Base-by-base conservation (phyloP, 768 basidiomycete genomes). In the Candolleomyces efflorescens region DNA sequence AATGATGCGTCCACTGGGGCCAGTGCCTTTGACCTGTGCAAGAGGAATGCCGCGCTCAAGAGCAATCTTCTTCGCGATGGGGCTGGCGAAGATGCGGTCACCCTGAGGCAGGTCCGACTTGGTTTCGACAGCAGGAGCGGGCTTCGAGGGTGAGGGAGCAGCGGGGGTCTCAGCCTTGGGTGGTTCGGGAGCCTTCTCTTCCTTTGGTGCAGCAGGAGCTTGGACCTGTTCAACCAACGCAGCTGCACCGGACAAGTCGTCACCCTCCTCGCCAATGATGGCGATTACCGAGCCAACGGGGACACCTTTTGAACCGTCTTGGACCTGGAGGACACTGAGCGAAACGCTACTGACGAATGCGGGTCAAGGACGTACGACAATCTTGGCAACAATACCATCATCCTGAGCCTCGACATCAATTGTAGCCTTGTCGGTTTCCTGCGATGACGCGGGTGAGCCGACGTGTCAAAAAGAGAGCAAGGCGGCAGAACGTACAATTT, bases 371-470 rank as follows among this genome's bases (percentile, higher is more conserved):
- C 92, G 58, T 75, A 94, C 95, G 55, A 99, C 87, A 64, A 99
- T 97, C 83, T 98, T 98, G 53, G 91, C 95, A 59, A 99, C 78
- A 62, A 98, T 75, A 64, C 97, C 97, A 64, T 99, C 97, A 44
- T 98, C 97, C 77, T 95, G 95, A 9, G 97, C 94, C 76, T 99
- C 97, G 37, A 99, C 96, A 76, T 99, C 97, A 73, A 99, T 98
- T 49, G 94, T 95, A 20, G 97, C 96, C 82, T 99, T 99, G 87
- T 99, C 97, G 54, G 97, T 99, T 88, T 99, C 97, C 94, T 96
- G 61, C 13, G 48, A 59, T 44, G 47, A 41, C 57, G 63, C 60
- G 49, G 51, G 60, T 52, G 24, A 26, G 17, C 46, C 32, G 32
- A 50, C 36, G 20, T 12, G 22, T 45, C 24, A 17, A 51, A 36